Evolutionary conservation across 2,329 filamentous ascomycete species (phyloP).

Genomic region (Hypoxylon sp.): DNA sequence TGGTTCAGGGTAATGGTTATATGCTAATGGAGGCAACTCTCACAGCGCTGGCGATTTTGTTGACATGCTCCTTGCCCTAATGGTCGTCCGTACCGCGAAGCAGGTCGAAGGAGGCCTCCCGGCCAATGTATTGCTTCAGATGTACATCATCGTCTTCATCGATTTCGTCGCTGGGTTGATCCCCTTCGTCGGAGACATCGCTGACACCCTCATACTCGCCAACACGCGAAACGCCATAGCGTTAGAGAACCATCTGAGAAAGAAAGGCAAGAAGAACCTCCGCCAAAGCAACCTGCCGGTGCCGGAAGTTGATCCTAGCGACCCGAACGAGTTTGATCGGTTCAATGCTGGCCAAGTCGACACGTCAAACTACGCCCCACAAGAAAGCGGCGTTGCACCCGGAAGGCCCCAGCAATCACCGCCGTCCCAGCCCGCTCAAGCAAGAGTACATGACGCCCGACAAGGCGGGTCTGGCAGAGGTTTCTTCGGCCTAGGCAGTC

Average conservation of each 20-base stretch:
- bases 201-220: slow-evolving; percentile 79
- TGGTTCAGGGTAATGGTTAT: slow-evolving; percentile 6
- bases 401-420: slow-evolving; percentile 37
- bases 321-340: slow-evolving; percentile 67
- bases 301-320: slow-evolving; percentile 66
- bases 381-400: slow-evolving; percentile 48
- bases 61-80: slow-evolving; percentile 80
- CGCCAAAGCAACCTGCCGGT: slow-evolving; percentile 63
- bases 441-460: slow-evolving; percentile 47
- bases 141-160: slow-evolving; percentile 84
- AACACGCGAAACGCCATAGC: slow-evolving; percentile 83
- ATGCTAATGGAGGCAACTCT: slow-evolving; percentile 47
- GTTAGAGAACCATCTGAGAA: slow-evolving; percentile 76
- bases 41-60: slow-evolving; percentile 79
- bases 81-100: slow-evolving; percentile 80
- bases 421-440: slow-evolving; percentile 47
- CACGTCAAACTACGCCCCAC: slow-evolving; percentile 42
- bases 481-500: slow-evolving; percentile 54
- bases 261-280: slow-evolving; percentile 74
- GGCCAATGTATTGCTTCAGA: slow-evolving; percentile 70
- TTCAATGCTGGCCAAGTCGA: slow-evolving; percentile 39
- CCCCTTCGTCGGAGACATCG: slow-evolving; percentile 82
- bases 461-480: slow-evolving; percentile 44
- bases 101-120: slow-evolving; percentile 85
- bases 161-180: slow-evolving; percentile 83